Base-by-base conservation (phyloP, 2,329 filamentous ascomycete genomes). In the Bipolaris victoriae region DNA sequence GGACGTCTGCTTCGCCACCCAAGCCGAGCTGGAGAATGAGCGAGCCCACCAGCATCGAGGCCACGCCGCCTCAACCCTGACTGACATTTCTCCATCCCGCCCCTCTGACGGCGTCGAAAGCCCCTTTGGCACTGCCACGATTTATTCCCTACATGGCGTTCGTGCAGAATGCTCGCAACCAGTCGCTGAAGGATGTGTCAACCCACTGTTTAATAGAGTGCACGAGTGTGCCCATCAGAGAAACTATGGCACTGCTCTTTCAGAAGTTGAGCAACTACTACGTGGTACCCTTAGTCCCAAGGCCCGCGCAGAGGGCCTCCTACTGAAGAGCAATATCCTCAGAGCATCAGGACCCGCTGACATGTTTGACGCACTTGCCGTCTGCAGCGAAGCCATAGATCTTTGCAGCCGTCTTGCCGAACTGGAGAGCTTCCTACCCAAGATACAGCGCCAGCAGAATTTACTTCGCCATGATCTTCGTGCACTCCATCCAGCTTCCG, bases 21-120 rank as follows among this genome's bases (percentile, higher is more conserved):
- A 75, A 52, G 71, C 70, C 9, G 71, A 73, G 22, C 46, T 74
- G 16, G 68, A 74, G 48, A 75, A 75, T 18, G 68, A 73, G 48
- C 61, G 68, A 20, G 57, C 43, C 10, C 55, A 65, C 7, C 60
- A 61, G 7, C 67, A 60, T 15, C 61, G 57, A n/a, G 45, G 59
- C 13, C 51, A 61, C 7, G 33, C 49, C 7, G 40, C n/a, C 10
- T 58, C 54, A 6, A 35, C 31, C 48, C 35, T 26, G 10, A 45
- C 33, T 29, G 44, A 53, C 18, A 52, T 36, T 7, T 41, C 24
- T 24, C 45, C 26, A 13, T 43, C 16, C n/a, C 33, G 49, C 15
- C 22, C 48, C 3, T 33, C 53, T n/a, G 58, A 62, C 7, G 56
- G 56, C 16, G 46, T 46, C 15, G 51, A 51, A 15, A 47, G 60